Conservation (phyloP, 2,329 filamentous ascomycete species). For the Pseudogymnoascus sp. region DNA sequence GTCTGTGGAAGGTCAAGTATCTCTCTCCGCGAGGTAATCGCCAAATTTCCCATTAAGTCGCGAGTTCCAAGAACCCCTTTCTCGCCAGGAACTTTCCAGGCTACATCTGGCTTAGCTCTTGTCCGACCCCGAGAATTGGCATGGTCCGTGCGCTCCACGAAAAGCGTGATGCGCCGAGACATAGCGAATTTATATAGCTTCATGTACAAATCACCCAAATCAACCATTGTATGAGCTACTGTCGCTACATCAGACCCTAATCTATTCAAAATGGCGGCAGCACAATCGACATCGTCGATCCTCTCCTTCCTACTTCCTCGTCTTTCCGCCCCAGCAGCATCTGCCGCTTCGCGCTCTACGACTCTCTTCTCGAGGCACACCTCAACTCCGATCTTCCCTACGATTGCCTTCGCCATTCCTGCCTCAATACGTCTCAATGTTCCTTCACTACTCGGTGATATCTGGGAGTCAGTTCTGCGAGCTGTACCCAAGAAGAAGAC, state of each 20-base stretch:
- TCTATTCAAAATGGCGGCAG: conserved; percentile 37
- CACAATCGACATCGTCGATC: conserved; percentile 34
- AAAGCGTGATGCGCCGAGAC: conserved; percentile 10
- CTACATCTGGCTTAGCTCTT: background rate
- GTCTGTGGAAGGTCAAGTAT: conserved; percentile 8
- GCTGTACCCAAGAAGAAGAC: conserved; percentile 99
- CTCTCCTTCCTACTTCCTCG: conserved; percentile 48
- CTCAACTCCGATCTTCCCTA: conserved; percentile 42
- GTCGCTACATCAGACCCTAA: background rate
- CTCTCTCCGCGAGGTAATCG: conserved; percentile 9
- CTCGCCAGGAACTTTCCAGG: conserved; percentile 10
- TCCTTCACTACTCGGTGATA: conserved; percentile 63
- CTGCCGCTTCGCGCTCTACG: conserved; percentile 36
- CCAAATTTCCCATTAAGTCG: conserved; percentile 10
- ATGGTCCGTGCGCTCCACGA: conserved; percentile 8
- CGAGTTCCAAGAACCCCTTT: conserved; percentile 8
- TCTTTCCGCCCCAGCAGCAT: conserved; percentile 36
- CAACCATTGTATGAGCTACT: background rate
- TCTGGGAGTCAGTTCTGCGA: conserved; percentile 88
- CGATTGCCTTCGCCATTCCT: conserved; percentile 50
- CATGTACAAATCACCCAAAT: conserved; percentile 1
- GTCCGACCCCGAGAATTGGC: background rate
- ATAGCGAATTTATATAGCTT: conserved; percentile 6
- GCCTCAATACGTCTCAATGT: conserved; percentile 51
- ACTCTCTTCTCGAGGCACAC: conserved; percentile 39